Base-by-base conservation (phyloP, 129 eudicot species). In the Arctium lappa region DNA sequence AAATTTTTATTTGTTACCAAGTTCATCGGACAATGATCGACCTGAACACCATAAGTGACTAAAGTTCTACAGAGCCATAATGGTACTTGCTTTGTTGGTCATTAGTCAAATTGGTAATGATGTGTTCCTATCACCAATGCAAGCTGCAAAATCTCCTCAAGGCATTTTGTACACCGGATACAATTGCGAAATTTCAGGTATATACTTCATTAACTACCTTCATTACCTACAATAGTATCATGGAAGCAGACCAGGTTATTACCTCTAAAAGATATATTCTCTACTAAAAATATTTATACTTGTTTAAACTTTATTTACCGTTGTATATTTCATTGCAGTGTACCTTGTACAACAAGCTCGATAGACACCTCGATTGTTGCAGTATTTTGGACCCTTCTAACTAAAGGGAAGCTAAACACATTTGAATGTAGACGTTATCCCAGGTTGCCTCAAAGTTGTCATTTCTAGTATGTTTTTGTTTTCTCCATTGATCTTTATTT, bases 91-190 rank as follows among this genome's bases (percentile, higher is more conserved):
- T 4, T 38, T 38, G 31, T 38, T 36, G 56, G 40, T 74, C 31
- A 74, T 33, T 74, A 39, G 15, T 8, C 29, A n/a, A 33, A 74
- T 53, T 15, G 22, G 22, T 53, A 53, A 53, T 53, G 27, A 53
- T 53, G 22, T 15, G 22, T 53, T 53, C 18, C 22, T 15, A 53
- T 13, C 1, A 50, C 65, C 65, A 13, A 53, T n/a, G 7, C 29
- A 5, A 73, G 98, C 97, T 80, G 98, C 98, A 79, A 97, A 94
- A 85, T 90, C 97, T 76, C 98, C 98, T 7, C 98, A 94, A 84
- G 98, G 98, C 81, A 92, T 94, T 40, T 92, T 94, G 98, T 27
- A 94, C 98, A 18, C 98, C 98, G 44, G 97, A 94, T 66, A 94
- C 98, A 40, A 97, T 94, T 76, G 94, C 97, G 29, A 94, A 94